A percentile compares a stretch with the other conserved stretches of the same genome.
Evolutionary conservation across 352 stramenopile species (phyloP).

Genomic region (Globisporangium camurandrum): DNA sequence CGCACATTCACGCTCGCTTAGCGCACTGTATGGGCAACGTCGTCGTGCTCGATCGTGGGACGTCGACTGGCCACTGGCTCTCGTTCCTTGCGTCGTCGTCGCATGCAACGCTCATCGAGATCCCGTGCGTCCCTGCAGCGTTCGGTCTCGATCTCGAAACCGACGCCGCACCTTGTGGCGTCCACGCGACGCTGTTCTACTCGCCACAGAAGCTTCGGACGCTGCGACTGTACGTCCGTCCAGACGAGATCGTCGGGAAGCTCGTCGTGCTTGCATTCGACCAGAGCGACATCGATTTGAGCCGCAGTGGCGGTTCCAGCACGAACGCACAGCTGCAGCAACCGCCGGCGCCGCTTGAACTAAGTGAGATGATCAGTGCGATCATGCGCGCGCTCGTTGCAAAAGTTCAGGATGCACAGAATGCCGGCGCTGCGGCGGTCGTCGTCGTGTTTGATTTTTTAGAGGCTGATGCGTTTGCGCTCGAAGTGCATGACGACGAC

Average conservation of each 20-base stretch:
- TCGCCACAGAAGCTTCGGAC: constrained; percentile 55
- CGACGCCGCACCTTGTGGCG: constrained; percentile 18
- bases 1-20: no score
- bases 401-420: constrained; percentile 66
- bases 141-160: constrained; percentile 48
- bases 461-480: constrained; percentile 52
- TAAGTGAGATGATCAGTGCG: constrained; percentile 47
- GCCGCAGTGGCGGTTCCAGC: constrained; percentile 17
- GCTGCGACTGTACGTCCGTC: constrained; percentile 55
- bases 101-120: constrained; percentile 30
- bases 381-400: constrained; percentile 66
- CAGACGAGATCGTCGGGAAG: constrained; percentile 50
- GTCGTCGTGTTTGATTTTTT: constrained; percentile 66
- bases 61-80: constrained; percentile 47
- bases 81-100: constrained; percentile 23
- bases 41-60: constrained; percentile 34
- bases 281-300: constrained; percentile 32
- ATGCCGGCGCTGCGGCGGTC: constrained; percentile 40
- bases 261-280: constrained; percentile 69
- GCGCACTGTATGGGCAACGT: background rate
- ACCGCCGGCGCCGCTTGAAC: no score
- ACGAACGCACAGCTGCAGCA: no score
- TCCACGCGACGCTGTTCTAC: constrained; percentile 49
- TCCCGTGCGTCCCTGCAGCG: constrained; percentile 44
- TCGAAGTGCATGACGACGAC: constrained; percentile 27